Base-by-base conservation (phyloP, 345 rosid genomes). In the Gossypioides kirkii region DNA sequence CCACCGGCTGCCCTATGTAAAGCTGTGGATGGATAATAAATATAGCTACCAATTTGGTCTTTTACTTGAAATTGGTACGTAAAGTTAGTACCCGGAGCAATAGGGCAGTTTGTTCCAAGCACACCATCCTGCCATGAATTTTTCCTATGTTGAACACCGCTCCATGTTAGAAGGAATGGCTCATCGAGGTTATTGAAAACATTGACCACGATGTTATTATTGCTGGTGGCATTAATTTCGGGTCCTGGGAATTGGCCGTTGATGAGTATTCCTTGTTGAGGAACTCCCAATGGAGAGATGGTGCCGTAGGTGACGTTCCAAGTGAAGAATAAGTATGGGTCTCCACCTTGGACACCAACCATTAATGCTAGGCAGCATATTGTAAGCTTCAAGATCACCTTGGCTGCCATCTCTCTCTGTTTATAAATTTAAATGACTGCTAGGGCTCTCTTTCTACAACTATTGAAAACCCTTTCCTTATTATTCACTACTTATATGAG, bases 301-400 rank as follows among this genome's bases (percentile, higher is more conserved):
- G 89, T 88, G 64, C 97, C 97, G 18, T 91, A 93, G 60, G 89
- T 86, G 72, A 93, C 81, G 32, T 91, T 88, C 97, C 98, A 93
- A 14, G 84, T 84, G 79, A 81, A 87, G 72, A 73, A 88, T 53
- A 93, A 59, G 72, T 86, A 85, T 8, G 97, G 98, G 46, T 91
- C 97, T 74, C 82, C 98, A 32, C 88, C 87, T 14, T 66, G 74
- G 50, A 81, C 97, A 52, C 47, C 52, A 20, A n/a, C 11, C 2
- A 66, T 2, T 26, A 71, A 12, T n/a, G 81, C 69, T 6, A 55
- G 43, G 64, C 77, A 71, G 69, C 82, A 81, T 0, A 76, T 6
- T 4, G n/a, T 9, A 2, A 79, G 28, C 50, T 12, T 47, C 4
- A 71, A 61, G 41, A 76, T n/a, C 42, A 73, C 73, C 79, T 70